A percentile compares a stretch with the other conserved stretches of the same genome.
Evolutionary conservation across 1,139 yeast species (phyloP).

Genomic region (Geotrichum aggregatum): DNA sequence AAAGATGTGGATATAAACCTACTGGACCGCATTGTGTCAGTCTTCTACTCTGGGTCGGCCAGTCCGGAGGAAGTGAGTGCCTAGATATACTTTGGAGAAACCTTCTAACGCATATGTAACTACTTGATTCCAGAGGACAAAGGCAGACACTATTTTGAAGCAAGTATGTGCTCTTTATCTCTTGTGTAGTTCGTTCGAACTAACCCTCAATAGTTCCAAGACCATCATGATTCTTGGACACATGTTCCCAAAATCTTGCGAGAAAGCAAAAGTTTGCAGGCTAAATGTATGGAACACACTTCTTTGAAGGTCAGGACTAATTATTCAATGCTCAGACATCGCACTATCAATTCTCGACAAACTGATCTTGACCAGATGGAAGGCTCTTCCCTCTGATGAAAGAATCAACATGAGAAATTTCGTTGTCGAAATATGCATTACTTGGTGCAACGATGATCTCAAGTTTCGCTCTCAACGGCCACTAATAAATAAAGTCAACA

Average conservation of each 20-base stretch:
- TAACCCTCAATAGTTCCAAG: slow-evolving; percentile 55
- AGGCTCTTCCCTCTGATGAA: slow-evolving; percentile 81
- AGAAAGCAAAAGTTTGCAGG: slow-evolving; percentile 70
- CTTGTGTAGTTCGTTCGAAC: slow-evolving; percentile 4
- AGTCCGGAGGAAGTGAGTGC: slow-evolving; percentile 43
- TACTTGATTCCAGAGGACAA: slow-evolving; percentile 48
- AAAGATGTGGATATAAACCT: slow-evolving; percentile 74
- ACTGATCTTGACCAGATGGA: slow-evolving; percentile 89
- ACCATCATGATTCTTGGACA: slow-evolving; percentile 94
- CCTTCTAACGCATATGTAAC: slow-evolving; percentile 1
- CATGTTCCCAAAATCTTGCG: slow-evolving; percentile 87
- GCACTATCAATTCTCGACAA: slow-evolving; percentile 88
- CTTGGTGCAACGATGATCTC: slow-evolving; percentile 83
- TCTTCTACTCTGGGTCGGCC: slow-evolving; percentile 84
- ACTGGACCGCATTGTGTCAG: slow-evolving; percentile 78
- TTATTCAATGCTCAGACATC: slow-evolving; percentile 41
- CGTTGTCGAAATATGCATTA: slow-evolving; percentile 86
- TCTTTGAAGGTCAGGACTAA: neutral
- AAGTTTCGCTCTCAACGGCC: slow-evolving; percentile 72
- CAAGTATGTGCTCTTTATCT: slow-evolving; percentile 37
- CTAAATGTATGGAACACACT: slow-evolving; percentile 51
- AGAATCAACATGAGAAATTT: slow-evolving; percentile 81
- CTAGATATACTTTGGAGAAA: neutral
- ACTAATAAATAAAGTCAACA: slow-evolving; percentile 85
- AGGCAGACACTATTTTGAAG: slow-evolving; percentile 78